Evolutionary conservation across 441 rosid genomes (phyloP), one percentile per base, ranked within the genome.

Genomic region (Gossypium schwendimanii): DNA sequence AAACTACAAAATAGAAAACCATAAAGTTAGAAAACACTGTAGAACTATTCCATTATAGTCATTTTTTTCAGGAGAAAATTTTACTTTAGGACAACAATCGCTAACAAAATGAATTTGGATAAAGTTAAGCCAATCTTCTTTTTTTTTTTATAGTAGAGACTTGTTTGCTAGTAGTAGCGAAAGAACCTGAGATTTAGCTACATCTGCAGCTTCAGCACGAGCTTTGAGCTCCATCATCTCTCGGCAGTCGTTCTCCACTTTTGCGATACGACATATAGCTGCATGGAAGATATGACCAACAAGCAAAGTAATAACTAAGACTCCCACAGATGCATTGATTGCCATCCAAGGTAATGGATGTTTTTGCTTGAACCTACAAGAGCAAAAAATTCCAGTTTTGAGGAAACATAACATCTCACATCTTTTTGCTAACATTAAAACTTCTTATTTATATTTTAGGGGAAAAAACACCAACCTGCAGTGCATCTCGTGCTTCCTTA

Each of bases 201-300:
- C 88, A 75, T 95, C 99, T 31, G 99, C 99, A 63, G 99, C 98
- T 81, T 92, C 99, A 71, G 99, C 98, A 69, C 92, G 98, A 82
- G 81, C 87, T 80, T 92, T 93, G 66, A 95, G 95, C 81, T 81
- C 84, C 87, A 69, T 84, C 97, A 93, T 91, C 84, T 86, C 41
- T 65, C 68, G 87, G 77, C 63, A 89, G 70, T 91, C 96, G 61
- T 84, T 86, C 75, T 92, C 99, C 67, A 91, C 98, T 81, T 82
- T 81, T 23, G 86, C 87, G 63, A 95, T 95, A 69, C 89, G 86
- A 77, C 68, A 85, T 71, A 92, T 84, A 52, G 99, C 94, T 3
- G 86, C 96, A 81, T 83, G 71, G 76, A 91, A 91, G 78, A 90
- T 92, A 79, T 91, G 82, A 65, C 92, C 92, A 60, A 91, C 78